These are phyloP conservation scores for Diaporthe vaccinii DNA, from an alignment of 2,329 filamentous ascomycete species.

Conservation along the genomic window DNA sequence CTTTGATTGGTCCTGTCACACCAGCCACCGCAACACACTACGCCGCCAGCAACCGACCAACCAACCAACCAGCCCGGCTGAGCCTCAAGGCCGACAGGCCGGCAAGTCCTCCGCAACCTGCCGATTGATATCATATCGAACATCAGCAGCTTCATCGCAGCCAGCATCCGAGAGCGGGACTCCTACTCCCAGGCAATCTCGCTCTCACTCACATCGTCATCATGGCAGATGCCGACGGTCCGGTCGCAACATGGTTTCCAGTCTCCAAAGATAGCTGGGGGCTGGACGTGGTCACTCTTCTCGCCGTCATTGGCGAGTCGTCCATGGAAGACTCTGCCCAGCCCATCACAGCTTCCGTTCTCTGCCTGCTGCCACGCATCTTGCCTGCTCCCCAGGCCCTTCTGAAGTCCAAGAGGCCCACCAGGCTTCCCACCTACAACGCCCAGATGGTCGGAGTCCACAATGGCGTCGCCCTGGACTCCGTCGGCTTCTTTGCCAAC, in stretches of 20 bases:
- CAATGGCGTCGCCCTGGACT: slow-evolving; percentile 66
- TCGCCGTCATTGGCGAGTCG: slow-evolving; percentile 73
- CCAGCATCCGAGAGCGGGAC: neutral
- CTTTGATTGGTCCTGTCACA: slow-evolving; percentile 6
- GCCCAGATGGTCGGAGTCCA: slow-evolving; percentile 71
- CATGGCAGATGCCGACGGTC: slow-evolving; percentile 45
- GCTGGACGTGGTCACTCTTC: slow-evolving; percentile 72
- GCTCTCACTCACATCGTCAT: neutral
- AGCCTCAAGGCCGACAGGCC: neutral
- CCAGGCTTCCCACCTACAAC: slow-evolving; percentile 66
- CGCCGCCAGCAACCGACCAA: neutral
- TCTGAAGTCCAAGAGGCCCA: slow-evolving; percentile 68
- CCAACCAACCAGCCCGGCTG: neutral
- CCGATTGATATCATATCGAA: neutral
- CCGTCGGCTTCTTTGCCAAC: slow-evolving; percentile 73
- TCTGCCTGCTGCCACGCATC: slow-evolving; percentile 71
- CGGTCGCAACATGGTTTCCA: slow-evolving; percentile 57
- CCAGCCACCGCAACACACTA: neutral
- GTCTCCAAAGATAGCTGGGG: slow-evolving; percentile 61
- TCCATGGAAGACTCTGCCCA: slow-evolving; percentile 71
- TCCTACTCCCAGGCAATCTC: neutral
- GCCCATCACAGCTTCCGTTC: slow-evolving; percentile 64
- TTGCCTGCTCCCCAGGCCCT: slow-evolving; percentile 74
- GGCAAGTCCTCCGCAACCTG: neutral
- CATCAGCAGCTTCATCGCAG: neutral